phyloP scores from a whole-genome alignment of 306 rosid species.

The Phaseolus lunatus region DNA sequence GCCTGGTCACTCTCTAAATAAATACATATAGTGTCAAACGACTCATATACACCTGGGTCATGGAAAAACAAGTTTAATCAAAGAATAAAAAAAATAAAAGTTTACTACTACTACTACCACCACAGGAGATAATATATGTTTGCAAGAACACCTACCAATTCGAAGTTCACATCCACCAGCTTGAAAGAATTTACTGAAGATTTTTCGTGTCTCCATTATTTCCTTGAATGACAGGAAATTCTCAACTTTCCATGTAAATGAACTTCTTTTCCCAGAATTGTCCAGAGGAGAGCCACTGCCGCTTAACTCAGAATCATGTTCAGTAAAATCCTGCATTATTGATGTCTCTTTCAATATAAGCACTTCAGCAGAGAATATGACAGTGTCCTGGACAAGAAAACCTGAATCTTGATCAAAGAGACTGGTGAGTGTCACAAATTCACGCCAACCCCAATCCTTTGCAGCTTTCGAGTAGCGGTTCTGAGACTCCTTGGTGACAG shows the following conservation, averaged over 20 bases:
- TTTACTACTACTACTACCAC: constrained; percentile 31
- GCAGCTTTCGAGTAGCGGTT: constrained; percentile 99
- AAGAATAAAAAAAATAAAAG: constrained; percentile 43
- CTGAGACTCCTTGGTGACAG: constrained; percentile 98
- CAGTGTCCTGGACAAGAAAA: constrained; percentile 94
- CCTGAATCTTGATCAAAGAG: constrained; percentile 99
- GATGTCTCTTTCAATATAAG: constrained; percentile 96
- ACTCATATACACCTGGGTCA: constrained; percentile 90
- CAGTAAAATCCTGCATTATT: constrained; percentile 81
- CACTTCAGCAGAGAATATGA: constrained; percentile 97
- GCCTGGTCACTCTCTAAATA: constrained; percentile 99
- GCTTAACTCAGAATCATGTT: constrained; percentile 64
- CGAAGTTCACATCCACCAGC: constrained; percentile 99
- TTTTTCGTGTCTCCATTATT: constrained; percentile 98
- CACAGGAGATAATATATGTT: constrained; percentile 25
- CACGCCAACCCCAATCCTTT: constrained; percentile 99
- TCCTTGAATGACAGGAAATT: constrained; percentile 96
- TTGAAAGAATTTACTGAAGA: constrained; percentile 98
- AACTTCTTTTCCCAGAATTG: constrained; percentile 64
- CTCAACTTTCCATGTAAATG: constrained; percentile 99
- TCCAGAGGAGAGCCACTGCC: constrained; percentile 62
- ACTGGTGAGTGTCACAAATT: constrained; percentile 99
- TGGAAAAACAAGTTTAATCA: constrained; percentile 32
- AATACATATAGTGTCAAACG: constrained; percentile 97
- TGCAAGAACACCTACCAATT: constrained; percentile 72